A percentile compares a stretch with the other conserved stretches of the same genome.
These are phyloP conservation scores for Cyclanthera cordifolia DNA, from an alignment of 306 rosid species.

Conservation along the genomic window DNA sequence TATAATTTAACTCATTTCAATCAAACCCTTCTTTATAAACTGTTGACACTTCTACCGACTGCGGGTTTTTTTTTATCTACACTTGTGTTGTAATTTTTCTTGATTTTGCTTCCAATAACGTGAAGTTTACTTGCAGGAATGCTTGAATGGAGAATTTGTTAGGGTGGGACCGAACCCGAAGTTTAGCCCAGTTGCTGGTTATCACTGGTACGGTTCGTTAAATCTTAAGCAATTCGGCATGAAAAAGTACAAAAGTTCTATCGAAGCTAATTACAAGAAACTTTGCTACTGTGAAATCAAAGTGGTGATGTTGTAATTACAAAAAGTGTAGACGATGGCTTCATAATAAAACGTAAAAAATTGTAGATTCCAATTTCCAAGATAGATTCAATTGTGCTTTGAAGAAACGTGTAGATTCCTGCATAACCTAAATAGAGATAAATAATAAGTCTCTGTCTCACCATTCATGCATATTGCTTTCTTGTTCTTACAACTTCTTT, in stretches of 20 bases:
- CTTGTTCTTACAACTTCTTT: background rate
- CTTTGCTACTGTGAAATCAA: no score
- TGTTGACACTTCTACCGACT: background rate
- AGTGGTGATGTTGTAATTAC: no score
- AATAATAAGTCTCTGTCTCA: background rate
- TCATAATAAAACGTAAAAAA: no score
- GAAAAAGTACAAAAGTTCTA: no score
- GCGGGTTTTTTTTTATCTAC: background rate
- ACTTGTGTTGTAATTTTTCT: background rate
- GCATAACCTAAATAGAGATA: background rate
- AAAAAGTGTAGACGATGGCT: no score
- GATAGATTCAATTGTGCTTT: no score
- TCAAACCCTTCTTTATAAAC: background rate
- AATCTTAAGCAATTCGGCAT: background rate
- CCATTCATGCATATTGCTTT: background rate
- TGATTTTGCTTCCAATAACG: background rate
- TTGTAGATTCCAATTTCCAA: no score
- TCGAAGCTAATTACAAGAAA: no score
- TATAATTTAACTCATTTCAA: background rate
- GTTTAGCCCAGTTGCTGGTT: constrained; percentile 80
- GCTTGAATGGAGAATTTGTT: constrained; percentile 92
- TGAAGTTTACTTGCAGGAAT: constrained; percentile 37
- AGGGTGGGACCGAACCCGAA: constrained; percentile 88
- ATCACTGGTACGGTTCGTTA: constrained; percentile 50
- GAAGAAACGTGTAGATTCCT: no score